Evolutionary conservation across 768 basidiomycete species (phyloP), one percentile per base, ranked within the genome.

Genomic region (Suillus lakei): DNA sequence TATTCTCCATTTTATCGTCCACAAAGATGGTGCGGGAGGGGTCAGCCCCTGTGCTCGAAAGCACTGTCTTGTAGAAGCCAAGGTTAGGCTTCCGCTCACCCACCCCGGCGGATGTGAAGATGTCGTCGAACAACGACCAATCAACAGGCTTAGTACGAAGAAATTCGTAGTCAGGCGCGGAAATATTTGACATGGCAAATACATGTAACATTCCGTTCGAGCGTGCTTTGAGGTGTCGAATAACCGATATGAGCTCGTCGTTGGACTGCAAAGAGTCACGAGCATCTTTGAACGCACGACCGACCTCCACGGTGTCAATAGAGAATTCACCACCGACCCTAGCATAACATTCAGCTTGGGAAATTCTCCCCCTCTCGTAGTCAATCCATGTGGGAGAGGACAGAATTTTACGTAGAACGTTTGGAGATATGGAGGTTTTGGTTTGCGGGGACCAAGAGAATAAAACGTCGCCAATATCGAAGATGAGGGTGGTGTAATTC

Each of bases 161-260:
- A 4, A 82, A 76, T 46, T 77, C 77, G 68, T 81, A 86, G 68
- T 88, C 86, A 10, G 84, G 84, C 0, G 76, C 68, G 21, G 86
- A 86, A 32, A 88, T 87, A 72, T 88, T 88, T 41, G 85, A 86
- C 84, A 87, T 85, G 38, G 85, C 86, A 59, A 82, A 86, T 39
- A 88, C 78, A 16, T 72, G 77, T 2, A 85, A 71, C 7, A 70
- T 61, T 23, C 72, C 74, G 13, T 74, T 63, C 3, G 78, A 76
- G 63, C 80, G 75, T 7, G 68, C 66, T 66, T 83, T 84, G 48
- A 88, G 76, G 58, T 85, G 80, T 3, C 78, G 78, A 46, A 88
- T 81, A 34, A 88, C 72, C 9, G 71, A 68, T 43, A 85, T 80
- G 68, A 86, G 75, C n/a, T 78, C 73, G 30, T 80, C 70, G 68